phyloP scores from a whole-genome alignment of 805 yeast species.

The Kluyveromyces siamensis region DNA sequence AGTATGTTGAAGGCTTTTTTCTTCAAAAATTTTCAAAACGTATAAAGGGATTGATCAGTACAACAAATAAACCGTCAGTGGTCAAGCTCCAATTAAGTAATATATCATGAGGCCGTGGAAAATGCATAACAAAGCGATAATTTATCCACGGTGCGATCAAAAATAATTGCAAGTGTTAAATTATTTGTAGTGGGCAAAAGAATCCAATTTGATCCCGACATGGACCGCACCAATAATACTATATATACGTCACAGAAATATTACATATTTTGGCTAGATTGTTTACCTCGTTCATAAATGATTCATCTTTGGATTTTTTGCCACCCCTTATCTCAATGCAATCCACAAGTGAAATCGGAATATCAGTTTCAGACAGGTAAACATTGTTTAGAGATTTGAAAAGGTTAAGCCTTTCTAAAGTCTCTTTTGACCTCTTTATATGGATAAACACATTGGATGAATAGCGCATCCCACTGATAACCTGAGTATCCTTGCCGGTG shows the following conservation, averaged over 20 bases:
- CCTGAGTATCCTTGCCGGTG: constrained; percentile 34
- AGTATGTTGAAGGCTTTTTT: background rate
- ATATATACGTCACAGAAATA: background rate
- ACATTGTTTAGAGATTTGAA: constrained; percentile 68
- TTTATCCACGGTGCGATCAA: too few relatives aligned
- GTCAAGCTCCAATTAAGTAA: too few relatives aligned
- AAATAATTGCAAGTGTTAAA: too few relatives aligned
- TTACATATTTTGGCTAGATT: background rate
- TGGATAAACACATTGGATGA: constrained; percentile 48
- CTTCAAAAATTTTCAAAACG: background rate
- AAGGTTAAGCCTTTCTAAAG: constrained; percentile 32
- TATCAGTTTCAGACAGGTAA: constrained; percentile 54
- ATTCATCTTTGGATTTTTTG: background rate
- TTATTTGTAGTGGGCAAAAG: too few relatives aligned
- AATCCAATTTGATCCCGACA: too few relatives aligned
- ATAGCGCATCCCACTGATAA: constrained; percentile 69
- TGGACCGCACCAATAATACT: too few relatives aligned
- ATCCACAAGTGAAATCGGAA: constrained; percentile 17
- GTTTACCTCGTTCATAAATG: background rate
- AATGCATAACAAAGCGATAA: too few relatives aligned
- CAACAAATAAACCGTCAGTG: too few relatives aligned
- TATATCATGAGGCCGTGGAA: too few relatives aligned
- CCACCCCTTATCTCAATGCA: background rate
- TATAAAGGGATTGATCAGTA: background rate
- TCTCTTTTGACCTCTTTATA: constrained; percentile 44